Conservation (phyloP, 2,329 filamentous ascomycete genomes). For the Leptodontidium sp. region DNA sequence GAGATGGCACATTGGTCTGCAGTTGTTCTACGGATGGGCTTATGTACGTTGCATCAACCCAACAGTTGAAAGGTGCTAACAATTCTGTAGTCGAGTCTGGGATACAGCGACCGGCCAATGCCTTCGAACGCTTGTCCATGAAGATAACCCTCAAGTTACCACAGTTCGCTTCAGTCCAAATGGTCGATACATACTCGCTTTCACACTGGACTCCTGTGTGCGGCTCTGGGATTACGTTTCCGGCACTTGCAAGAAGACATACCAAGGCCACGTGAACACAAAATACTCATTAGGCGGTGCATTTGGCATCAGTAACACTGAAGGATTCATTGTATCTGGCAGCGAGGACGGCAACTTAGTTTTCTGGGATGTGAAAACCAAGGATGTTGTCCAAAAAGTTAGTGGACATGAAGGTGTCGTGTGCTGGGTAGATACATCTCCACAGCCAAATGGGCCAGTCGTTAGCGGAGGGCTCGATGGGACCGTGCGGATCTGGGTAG, state of each 20-base stretch:
- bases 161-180: slow-evolving; percentile 94
- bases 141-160: slow-evolving; percentile 91
- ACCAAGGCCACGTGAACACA: slow-evolving; percentile 88
- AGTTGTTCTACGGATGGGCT: slow-evolving; percentile 92
- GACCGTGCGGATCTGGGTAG: slow-evolving; percentile 68
- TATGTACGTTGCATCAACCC: slow-evolving; percentile 62
- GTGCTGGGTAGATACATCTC: slow-evolving; percentile 72
- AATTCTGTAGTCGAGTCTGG: slow-evolving; percentile 78
- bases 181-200: slow-evolving; percentile 90
- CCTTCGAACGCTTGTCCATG: slow-evolving; percentile 91
- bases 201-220: slow-evolving; percentile 88
- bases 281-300: slow-evolving; percentile 86
- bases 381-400: slow-evolving; percentile 78
- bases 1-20: slow-evolving; percentile 90
- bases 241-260: slow-evolving; percentile 93
- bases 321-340: slow-evolving; percentile 77
- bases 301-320: slow-evolving; percentile 72
- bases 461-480: slow-evolving; percentile 70
- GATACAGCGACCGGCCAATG: slow-evolving; percentile 96
- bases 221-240: slow-evolving; percentile 95
- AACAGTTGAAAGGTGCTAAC: slow-evolving; percentile 16
- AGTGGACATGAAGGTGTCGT: slow-evolving; percentile 64
- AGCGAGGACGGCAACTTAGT: slow-evolving; percentile 88
- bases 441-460: slow-evolving; percentile 56
- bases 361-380: slow-evolving; percentile 90